A percentile compares a stretch with the other conserved stretches of the same genome.
Evolutionary conservation across 768 basidiomycete genomes (phyloP).

Genomic region (Leccinum longicurvipes): DNA sequence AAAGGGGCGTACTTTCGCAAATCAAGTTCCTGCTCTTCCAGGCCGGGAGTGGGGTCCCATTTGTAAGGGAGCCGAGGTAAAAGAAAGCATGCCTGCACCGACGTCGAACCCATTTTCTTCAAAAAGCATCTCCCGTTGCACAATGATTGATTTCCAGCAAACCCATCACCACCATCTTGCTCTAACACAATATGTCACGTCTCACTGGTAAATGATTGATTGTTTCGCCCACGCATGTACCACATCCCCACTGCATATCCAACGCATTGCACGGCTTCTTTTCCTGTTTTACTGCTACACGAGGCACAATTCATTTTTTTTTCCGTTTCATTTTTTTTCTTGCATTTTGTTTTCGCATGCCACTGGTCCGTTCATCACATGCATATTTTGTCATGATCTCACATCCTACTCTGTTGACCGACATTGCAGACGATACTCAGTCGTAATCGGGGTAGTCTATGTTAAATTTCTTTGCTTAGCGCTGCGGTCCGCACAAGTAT

Average conservation of each 20-base stretch:
- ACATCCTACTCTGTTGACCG: slow-evolving; percentile 15
- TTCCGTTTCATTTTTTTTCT: not conserved
- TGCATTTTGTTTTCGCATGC: slow-evolving; percentile 25
- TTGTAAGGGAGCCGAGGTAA: slow-evolving; percentile 33
- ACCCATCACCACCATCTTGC: slow-evolving; percentile 7
- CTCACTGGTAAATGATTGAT: slow-evolving; percentile 21
- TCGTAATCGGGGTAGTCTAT: slow-evolving; percentile 9
- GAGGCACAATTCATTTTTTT: slow-evolving; percentile 15
- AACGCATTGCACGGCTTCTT: slow-evolving; percentile 20
- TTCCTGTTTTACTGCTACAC: slow-evolving; percentile 13
- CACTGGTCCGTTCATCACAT: slow-evolving; percentile 13
- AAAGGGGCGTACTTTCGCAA: slow-evolving; percentile 40
- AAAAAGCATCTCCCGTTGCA: slow-evolving; percentile 19
- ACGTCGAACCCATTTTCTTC: slow-evolving; percentile 4
- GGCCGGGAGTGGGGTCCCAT: slow-evolving; percentile 36
- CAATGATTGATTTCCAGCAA: slow-evolving; percentile 13
- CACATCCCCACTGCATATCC: slow-evolving; percentile 20
- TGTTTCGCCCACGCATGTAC: slow-evolving; percentile 22
- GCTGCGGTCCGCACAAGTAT: slow-evolving; percentile 18
- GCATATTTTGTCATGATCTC: slow-evolving; percentile 12
- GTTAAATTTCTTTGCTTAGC: slow-evolving; percentile 17
- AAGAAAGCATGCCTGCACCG: not conserved
- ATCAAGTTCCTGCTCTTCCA: slow-evolving; percentile 56
- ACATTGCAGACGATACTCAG: slow-evolving; percentile 17
- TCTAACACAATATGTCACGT: slow-evolving; percentile 13